Conservation (phyloP, 305 asterid genomes). For the Fraxinus xanthoxyloides region DNA sequence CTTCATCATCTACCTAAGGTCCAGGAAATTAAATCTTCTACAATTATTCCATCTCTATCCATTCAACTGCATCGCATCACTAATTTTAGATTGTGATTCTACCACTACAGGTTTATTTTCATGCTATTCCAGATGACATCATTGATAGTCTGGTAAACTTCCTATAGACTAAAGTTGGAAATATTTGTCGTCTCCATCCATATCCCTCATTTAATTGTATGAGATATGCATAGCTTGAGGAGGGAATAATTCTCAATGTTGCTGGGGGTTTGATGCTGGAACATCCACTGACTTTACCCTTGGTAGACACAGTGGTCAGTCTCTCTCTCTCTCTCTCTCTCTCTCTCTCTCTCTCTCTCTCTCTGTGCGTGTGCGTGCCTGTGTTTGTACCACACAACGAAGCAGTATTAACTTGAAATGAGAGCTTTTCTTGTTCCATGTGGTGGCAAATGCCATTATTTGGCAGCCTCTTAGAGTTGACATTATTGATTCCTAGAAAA, state of each 20-base stretch:
- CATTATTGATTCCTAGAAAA: background rate
- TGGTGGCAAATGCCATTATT: background rate
- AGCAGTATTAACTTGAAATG: background rate
- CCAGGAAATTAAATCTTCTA: background rate
- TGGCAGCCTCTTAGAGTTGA: background rate
- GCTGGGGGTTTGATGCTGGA: conserved; percentile 97
- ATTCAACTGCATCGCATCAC: conserved; percentile 3
- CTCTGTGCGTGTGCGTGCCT: background rate
- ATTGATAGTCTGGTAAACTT: conserved; percentile 66
- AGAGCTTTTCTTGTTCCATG: background rate
- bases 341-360: conserved; percentile 15
- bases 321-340: conserved; percentile 20
- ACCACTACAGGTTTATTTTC: conserved; percentile 73
- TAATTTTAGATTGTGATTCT: conserved; percentile 7
- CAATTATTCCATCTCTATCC: background rate
- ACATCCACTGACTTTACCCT: conserved; percentile 77
- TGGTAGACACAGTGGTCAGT: conserved; percentile 72
- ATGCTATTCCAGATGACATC: conserved; percentile 77
- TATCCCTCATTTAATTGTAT: conserved; percentile 8
- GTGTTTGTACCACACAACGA: background rate
- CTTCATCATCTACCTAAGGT: background rate
- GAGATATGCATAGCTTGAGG: conserved; percentile 57
- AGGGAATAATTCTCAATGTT: conserved; percentile 62
- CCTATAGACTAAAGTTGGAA: conserved; percentile 1
- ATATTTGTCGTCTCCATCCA: conserved; percentile 16